A percentile compares a stretch with the other conserved stretches of the same genome.
Conservation (phyloP, 23 red algal species). For the Cyanidium caldarium region DNA sequence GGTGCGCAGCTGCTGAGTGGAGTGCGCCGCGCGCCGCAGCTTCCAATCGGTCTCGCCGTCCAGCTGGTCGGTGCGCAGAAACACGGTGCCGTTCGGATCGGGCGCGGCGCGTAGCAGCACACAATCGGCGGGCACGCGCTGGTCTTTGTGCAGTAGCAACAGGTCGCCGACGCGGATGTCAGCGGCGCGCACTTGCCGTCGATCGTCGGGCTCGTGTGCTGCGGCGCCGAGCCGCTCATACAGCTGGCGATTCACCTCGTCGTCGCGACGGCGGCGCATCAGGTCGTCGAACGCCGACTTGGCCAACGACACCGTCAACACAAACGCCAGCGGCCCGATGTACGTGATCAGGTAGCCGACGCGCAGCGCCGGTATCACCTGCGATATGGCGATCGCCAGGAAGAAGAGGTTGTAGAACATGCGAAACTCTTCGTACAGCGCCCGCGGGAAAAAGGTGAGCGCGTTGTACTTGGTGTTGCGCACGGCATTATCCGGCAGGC, state of each 20-base stretch:
- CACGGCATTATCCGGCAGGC: slow-evolving; percentile 23
- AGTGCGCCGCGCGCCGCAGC: slow-evolving; percentile 65
- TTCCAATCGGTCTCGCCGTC: slow-evolving; percentile 99
- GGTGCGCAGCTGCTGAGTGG: slow-evolving; percentile 30
- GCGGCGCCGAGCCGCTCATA: slow-evolving; percentile 32
- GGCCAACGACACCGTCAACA: slow-evolving; percentile 49
- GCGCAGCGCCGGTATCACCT: slow-evolving; percentile 79
- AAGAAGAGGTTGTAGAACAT: slow-evolving; percentile 99
- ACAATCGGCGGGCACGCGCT: slow-evolving; percentile 92
- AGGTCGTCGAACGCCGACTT: slow-evolving; percentile 78
- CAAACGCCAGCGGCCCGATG: slow-evolving; percentile 79
- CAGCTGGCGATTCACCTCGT: slow-evolving; percentile 44
- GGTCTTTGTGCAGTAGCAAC: slow-evolving; percentile 55
- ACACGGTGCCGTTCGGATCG: slow-evolving; percentile 35
- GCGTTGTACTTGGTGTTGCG: slow-evolving; percentile 63
- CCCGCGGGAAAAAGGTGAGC: slow-evolving; percentile 55
- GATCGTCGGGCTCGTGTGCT: neutral
- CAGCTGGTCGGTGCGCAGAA: slow-evolving; percentile 89
- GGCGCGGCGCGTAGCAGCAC: slow-evolving; percentile 42
- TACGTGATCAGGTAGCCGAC: slow-evolving; percentile 90
- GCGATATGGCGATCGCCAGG: slow-evolving; percentile 62
- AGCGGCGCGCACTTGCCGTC: slow-evolving; percentile 11
- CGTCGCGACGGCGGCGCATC: slow-evolving; percentile 40
- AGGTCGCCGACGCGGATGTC: slow-evolving; percentile 94
- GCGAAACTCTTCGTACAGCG: slow-evolving; percentile 81